Conservation (phyloP, 345 rosid species). For the Boechera stricta region DNA sequence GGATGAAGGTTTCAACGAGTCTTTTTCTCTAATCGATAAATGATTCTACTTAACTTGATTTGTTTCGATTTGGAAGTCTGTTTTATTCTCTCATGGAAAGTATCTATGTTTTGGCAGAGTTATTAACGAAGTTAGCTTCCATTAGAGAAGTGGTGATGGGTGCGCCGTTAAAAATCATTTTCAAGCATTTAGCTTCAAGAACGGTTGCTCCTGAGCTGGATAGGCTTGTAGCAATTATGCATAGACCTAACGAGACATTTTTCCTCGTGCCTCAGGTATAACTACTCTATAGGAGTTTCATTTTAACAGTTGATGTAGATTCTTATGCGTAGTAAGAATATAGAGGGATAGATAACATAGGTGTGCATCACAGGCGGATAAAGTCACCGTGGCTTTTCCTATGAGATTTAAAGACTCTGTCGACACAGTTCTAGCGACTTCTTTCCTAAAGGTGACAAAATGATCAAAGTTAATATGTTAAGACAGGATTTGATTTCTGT, state of each 20-base stretch:
- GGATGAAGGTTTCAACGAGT: slow-evolving; percentile 78
- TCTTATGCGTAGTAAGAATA: neutral
- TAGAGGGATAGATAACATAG: slow-evolving; percentile 19
- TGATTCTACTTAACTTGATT: neutral
- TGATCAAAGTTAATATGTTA: neutral
- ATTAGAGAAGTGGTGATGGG: slow-evolving; percentile 90
- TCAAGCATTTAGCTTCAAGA: slow-evolving; percentile 78
- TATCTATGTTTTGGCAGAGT: slow-evolving; percentile 56
- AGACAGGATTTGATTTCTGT: neutral
- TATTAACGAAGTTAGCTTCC: slow-evolving; percentile 83
- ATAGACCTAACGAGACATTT: slow-evolving; percentile 92
- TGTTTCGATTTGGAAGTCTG: slow-evolving; percentile 10
- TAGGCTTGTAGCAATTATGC: slow-evolving; percentile 80
- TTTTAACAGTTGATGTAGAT: neutral
- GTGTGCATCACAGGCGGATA: slow-evolving; percentile 68
- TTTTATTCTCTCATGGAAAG: neutral
- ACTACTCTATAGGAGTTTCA: neutral
- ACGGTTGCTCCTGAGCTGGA: slow-evolving; percentile 62
- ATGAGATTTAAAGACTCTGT: slow-evolving; percentile 92
- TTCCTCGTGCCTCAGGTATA: slow-evolving; percentile 84
- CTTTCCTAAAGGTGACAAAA: slow-evolving; percentile 79
- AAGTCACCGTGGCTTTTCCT: slow-evolving; percentile 84
- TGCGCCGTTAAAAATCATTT: slow-evolving; percentile 77
- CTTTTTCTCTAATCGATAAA: slow-evolving; percentile 52
- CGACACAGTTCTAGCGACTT: slow-evolving; percentile 83